phyloP scores from a whole-genome alignment of 75 land plant species.

The Selaginella moellendorffii region DNA sequence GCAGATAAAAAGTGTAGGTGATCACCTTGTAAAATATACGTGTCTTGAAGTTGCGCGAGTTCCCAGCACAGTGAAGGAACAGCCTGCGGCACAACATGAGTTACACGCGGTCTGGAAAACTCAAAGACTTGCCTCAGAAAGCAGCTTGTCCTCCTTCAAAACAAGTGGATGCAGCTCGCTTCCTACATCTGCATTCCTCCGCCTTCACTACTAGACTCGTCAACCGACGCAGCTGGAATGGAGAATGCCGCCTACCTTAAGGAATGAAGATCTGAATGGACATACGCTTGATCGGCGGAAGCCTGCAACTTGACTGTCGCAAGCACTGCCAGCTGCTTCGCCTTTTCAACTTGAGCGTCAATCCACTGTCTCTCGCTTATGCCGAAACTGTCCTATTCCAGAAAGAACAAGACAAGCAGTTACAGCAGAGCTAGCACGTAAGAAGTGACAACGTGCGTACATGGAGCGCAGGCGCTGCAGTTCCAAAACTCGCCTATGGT shows the following conservation, averaged over 20 bases:
- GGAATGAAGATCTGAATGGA: constrained; percentile 84
- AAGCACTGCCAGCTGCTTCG: constrained; percentile 89
- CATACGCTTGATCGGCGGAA: constrained; percentile 80
- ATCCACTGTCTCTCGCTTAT: constrained; percentile 99
- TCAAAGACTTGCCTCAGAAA: constrained; percentile 48
- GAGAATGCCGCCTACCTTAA: constrained; percentile 48
- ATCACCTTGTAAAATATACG: constrained; percentile 92
- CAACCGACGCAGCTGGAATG: too few species aligned
- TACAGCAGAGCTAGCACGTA: too few species aligned
- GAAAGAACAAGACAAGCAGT: not conserved
- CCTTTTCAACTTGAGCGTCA: constrained; percentile 96
- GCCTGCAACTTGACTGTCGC: constrained; percentile 59
- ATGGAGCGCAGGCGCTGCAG: constrained; percentile 90
- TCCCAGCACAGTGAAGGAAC: constrained; percentile 84
- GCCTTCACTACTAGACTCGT: constrained; percentile 40
- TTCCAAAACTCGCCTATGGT: constrained; percentile 79
- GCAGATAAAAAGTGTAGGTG: not conserved
- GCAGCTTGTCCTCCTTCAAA: constrained; percentile 65
- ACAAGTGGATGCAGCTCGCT: constrained; percentile 57
- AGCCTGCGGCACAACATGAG: constrained; percentile 31
- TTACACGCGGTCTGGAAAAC: not conserved
- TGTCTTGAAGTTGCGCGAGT: constrained; percentile 95
- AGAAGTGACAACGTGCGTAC: too few species aligned
- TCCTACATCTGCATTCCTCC: constrained; percentile 66
- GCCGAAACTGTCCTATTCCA: constrained; percentile 85